Conservation (phyloP, 116 monocot genomes). For the Papilionanthe hybrid region DNA sequence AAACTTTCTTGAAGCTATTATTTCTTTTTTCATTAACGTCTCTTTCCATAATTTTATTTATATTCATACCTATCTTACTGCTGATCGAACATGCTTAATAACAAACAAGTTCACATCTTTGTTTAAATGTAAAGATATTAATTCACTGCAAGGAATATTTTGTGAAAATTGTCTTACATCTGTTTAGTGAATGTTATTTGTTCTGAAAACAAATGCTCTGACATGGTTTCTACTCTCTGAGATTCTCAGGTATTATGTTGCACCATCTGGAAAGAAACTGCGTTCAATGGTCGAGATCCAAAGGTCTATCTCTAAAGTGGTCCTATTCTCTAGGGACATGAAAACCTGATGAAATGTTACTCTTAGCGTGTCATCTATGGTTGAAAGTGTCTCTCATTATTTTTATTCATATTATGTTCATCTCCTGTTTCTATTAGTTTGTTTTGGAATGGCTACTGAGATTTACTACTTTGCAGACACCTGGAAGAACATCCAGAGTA, state of each 20-base stretch:
- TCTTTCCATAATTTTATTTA: background rate
- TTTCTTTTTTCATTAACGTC: background rate
- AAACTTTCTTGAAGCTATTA: background rate
- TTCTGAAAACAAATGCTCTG: background rate
- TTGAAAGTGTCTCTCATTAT: background rate
- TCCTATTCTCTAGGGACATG: background rate
- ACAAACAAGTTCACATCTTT: background rate
- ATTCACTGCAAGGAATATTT: background rate
- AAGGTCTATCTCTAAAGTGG: slow-evolving; percentile 30
- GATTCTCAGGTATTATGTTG: slow-evolving; percentile 60
- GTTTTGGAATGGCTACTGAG: background rate
- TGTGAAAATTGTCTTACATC: background rate
- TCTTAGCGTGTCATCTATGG: background rate
- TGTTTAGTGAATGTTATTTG: slow-evolving; percentile 1
- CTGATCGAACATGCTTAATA: background rate
- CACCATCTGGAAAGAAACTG: slow-evolving; percentile 73
- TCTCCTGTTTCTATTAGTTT: background rate
- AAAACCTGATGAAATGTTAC: background rate
- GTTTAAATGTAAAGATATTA: background rate
- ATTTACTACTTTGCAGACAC: slow-evolving; percentile 32
- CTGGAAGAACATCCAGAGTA: slow-evolving; percentile 59
- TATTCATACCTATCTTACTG: background rate
- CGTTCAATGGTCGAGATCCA: slow-evolving; percentile 80
- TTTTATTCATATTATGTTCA: background rate
- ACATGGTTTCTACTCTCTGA: background rate